Percentiles rank a stretch among this genome's conserved stretches.
These are phyloP conservation scores for Dryas integrifolia DNA, from an alignment of 331 rosid species.

Conservation along the genomic window DNA sequence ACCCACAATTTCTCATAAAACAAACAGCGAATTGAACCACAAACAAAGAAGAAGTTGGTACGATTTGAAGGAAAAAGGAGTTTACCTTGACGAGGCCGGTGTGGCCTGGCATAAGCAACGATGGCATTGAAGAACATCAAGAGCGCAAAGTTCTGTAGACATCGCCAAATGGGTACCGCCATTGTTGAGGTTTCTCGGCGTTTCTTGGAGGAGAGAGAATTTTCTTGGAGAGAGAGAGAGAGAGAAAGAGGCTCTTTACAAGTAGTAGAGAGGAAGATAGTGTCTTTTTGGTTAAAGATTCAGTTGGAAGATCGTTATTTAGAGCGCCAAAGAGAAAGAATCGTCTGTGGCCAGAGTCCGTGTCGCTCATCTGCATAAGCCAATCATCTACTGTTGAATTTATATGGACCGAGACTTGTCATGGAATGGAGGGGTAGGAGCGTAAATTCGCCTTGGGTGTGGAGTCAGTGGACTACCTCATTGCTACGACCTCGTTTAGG, in stretches of 20 bases:
- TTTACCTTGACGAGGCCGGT: constrained; percentile 26
- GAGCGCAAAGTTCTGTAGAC: constrained; percentile 7
- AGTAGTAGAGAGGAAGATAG: neutral
- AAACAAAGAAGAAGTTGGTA: neutral
- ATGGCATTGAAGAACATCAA: constrained; percentile 10
- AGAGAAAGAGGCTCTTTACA: neutral
- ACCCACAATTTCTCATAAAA: neutral
- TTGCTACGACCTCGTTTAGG: no score
- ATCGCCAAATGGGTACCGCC: constrained; percentile 8
- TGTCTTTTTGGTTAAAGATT: neutral
- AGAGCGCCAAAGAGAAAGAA: constrained; percentile 12
- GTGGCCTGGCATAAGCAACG: constrained; percentile 15
- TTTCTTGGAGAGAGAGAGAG: neutral
- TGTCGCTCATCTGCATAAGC: no score
- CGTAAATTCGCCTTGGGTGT: neutral
- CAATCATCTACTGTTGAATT: neutral
- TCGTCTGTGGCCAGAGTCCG: neutral
- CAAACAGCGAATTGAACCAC: neutral
- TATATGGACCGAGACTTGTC: neutral
- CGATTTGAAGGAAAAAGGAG: neutral
- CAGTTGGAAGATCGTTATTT: constrained; percentile 13
- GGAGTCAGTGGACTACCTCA: neutral
- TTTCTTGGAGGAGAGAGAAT: constrained; percentile 5
- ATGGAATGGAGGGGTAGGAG: neutral
- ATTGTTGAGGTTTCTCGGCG: constrained; percentile 25